These are phyloP conservation scores for Emericellopsis terricola DNA, from an alignment of 495 filamentous ascomycete species.

Conservation along the genomic window DNA sequence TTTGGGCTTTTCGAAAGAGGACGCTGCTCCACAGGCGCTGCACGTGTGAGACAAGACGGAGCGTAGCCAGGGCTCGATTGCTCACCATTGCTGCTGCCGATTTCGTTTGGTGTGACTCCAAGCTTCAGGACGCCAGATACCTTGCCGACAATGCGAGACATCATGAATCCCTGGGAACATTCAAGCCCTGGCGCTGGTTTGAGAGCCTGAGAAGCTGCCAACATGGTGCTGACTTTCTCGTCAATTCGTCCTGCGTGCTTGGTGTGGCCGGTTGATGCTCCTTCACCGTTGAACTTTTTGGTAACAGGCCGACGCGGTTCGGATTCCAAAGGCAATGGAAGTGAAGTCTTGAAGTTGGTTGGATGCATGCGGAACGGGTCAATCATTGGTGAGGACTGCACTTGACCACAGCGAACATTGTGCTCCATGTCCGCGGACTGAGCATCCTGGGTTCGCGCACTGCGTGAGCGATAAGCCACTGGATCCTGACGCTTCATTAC, in stretches of 20 bases:
- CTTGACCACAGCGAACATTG: no score
- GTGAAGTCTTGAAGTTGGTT: no score
- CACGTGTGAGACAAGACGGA: background rate
- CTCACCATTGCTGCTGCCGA: background rate
- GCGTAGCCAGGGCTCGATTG: conserved; percentile 1
- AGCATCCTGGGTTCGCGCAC: no score
- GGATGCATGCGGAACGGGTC: no score
- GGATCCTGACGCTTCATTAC: no score
- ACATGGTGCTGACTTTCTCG: conserved; percentile 13
- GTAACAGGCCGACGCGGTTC: no score
- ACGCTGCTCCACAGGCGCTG: background rate
- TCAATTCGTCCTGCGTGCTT: conserved; percentile 5
- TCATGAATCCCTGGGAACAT: conserved; percentile 2
- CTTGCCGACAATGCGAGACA: conserved; percentile 7
- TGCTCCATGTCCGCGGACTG: no score
- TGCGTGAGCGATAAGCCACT: no score
- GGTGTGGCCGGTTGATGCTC: no score
- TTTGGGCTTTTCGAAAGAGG: background rate
- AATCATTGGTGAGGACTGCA: no score
- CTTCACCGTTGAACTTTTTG: no score
- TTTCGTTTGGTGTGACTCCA: conserved; percentile 2
- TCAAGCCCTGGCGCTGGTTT: conserved; percentile 4
- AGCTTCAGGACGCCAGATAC: conserved; percentile 8
- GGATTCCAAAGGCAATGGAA: no score
- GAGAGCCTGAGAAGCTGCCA: conserved; percentile 9